Base-by-base conservation (phyloP, 306 rosid genomes). In the Crataegus laevigata region DNA sequence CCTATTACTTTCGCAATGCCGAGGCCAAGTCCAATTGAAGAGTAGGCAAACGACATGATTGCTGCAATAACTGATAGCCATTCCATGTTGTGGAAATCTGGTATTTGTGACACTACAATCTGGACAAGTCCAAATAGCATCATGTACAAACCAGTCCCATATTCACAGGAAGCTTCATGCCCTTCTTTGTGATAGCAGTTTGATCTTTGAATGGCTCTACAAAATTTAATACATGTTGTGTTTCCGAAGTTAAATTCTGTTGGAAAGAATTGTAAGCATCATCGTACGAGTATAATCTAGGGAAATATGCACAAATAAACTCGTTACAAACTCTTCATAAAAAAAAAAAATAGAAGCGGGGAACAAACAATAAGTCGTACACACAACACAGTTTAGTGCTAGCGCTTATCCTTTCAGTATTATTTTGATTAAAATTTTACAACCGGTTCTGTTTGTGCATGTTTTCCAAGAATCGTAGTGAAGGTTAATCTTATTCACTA, bases 171-270 rank as follows among this genome's bases (percentile, higher is more conserved):
- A 72, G 92, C 92, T 0, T 88, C 4, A 75, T 93, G 92, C 52
- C 97, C 98, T 83, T 93, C 86, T 67, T 75, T 82, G 83, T 91
- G 97, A 65, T 88, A 91, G 75, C 98, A 93, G 65, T 91, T 89
- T 71, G 96, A 84, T 75, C 66, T 87, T 85, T 78, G 84, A 71
- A 93, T 93, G 2, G 96, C 98, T 74, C 98, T 92, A 72, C 28
- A 22, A 70, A 50, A 51, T 19, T 17, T 3, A 24, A 42, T 5
- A 19, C 22, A 15, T 25, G 2, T 45, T 2, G 2, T 8, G 18
- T 73, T 57, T 21, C n/a, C 36, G 12, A 55, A 28, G 34, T 45
- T 22, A 17, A 26, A 29, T 4, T 73, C 38, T 11, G 40, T 25
- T 51, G 67, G 29, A 32, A 47, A 22, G 24, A 71, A 26, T 36